Percentiles rank a stretch among this genome's conserved stretches.
These are phyloP conservation scores for Mortierella sp. DNA, from an alignment of 371 early-diverging fungal genomes.

Conservation along the genomic window DNA sequence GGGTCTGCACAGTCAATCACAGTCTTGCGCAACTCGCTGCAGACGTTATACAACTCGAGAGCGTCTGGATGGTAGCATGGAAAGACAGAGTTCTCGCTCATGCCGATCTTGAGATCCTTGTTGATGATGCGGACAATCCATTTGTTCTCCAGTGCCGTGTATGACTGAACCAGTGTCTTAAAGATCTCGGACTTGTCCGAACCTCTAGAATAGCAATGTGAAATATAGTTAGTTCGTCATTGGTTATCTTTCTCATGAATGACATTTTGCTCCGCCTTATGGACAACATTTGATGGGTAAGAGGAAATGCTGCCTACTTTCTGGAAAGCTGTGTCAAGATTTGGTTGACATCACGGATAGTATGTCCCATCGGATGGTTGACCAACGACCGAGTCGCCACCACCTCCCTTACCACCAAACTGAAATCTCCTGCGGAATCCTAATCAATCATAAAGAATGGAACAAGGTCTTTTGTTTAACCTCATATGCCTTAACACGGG, in stretches of 20 bases:
- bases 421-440: slow-evolving; percentile 53
- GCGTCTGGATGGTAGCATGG: slow-evolving; percentile 78
- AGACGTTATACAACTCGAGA: slow-evolving; percentile 70
- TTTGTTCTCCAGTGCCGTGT: slow-evolving; percentile 76
- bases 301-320: slow-evolving; percentile 7
- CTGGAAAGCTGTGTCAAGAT: slow-evolving; percentile 42
- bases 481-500: too few species aligned
- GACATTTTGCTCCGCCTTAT: background rate
- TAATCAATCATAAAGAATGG: background rate
- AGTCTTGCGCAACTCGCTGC: slow-evolving; percentile 71
- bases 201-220: slow-evolving; percentile 26
- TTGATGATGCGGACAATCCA: slow-evolving; percentile 82
- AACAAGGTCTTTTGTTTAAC: too few species aligned
- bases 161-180: slow-evolving; percentile 64
- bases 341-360: slow-evolving; percentile 62
- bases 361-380: slow-evolving; percentile 54
- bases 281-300: background rate
- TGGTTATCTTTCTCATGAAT: background rate
- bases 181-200: slow-evolving; percentile 62
- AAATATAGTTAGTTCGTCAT: slow-evolving; percentile 1
- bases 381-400: slow-evolving; percentile 45
- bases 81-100: slow-evolving; percentile 77
- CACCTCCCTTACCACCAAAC: slow-evolving; percentile 46
- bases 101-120: slow-evolving; percentile 77
- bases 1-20: slow-evolving; percentile 65